These are phyloP conservation scores for Fusarium protoensiforme DNA, from an alignment of 2,329 filamentous ascomycete species.

Conservation along the genomic window DNA sequence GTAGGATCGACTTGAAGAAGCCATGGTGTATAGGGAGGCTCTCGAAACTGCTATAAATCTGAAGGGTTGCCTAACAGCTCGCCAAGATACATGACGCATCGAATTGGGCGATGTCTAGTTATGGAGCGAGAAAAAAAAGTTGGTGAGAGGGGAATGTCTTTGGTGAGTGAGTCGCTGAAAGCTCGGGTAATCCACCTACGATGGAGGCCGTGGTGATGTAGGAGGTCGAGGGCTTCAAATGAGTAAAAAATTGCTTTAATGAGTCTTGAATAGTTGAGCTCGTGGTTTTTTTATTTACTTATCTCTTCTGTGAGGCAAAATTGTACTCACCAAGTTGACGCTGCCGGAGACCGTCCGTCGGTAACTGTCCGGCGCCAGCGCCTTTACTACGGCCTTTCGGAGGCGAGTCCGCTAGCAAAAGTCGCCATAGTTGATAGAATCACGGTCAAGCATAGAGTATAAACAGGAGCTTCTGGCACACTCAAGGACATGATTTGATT, in stretches of 20 bases:
- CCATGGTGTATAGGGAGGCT: constrained; percentile 41
- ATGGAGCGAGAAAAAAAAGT: background rate
- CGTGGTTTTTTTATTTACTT: background rate
- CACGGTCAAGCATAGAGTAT: background rate
- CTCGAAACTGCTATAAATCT: constrained; percentile 27
- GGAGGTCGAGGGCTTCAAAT: background rate
- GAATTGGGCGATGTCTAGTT: constrained; percentile 18
- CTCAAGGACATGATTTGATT: too few species aligned
- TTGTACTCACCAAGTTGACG: constrained; percentile 4
- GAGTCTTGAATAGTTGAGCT: background rate
- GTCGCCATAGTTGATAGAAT: background rate
- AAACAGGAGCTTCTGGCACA: too few species aligned
- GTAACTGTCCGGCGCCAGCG: constrained; percentile 22
- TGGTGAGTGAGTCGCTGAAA: constrained; percentile 37
- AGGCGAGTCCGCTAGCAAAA: constrained; percentile 4
- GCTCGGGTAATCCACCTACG: constrained; percentile 40
- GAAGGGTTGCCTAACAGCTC: constrained; percentile 37
- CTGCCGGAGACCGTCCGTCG: constrained; percentile 18
- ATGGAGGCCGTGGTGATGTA: background rate
- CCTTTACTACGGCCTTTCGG: constrained; percentile 25
- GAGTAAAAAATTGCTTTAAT: background rate
- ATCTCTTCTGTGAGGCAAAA: background rate
- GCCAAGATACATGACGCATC: constrained; percentile 49
- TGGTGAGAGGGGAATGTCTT: constrained; percentile 5
- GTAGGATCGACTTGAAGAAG: constrained; percentile 47